Base-by-base conservation (phyloP, 805 yeast species). In the Myxozyma melibiosi region DNA sequence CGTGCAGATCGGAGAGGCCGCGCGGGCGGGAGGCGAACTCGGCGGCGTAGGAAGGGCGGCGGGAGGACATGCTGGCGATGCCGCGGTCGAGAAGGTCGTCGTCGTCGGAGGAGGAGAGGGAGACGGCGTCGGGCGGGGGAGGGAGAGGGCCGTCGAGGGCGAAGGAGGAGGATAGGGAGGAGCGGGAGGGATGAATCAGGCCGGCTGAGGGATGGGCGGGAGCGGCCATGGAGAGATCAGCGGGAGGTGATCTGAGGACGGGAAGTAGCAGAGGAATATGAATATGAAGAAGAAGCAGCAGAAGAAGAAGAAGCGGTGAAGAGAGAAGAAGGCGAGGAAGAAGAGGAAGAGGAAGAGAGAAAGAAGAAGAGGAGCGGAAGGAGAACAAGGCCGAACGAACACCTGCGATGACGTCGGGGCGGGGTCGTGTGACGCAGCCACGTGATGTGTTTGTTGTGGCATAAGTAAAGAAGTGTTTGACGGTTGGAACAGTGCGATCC, bases 21-120 rank as follows among this genome's bases (percentile, higher is more conserved):
- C 70, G 47, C 67, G 70, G 70, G 1, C 73, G 57, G 11, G 68
- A 59, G 4, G 73, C 78, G 62, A 82, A 78, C 68, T 84, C 88
- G 3, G 88, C 87, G 13, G 87, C 84, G 67, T 80, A 84, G 58
- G 84, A 79, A 16, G 88, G 88, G 63, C 88, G 73, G 66, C 88
- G 75, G 4, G 85, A 79, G 9, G 82, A 78, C 35, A 83, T 78
- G 48, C 74, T 80, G 42, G 80, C 79, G 13, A 83, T 73, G 2
- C 86, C 27, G 39, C 34, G 49, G 16, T 49, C 38, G 35, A 20
- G 28, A 9, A 51, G 51, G 42, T 55, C 60, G 57, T 55, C 61
- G 53, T 41, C 49, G 14, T 34, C 49, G 39, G 53, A 49, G 38
- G 53, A 51, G 38, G 59, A 51, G 48, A 30, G 14, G 14, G 53